Conservation (phyloP, 495 filamentous ascomycete genomes). For the Rostrohypoxylon terebratum region DNA sequence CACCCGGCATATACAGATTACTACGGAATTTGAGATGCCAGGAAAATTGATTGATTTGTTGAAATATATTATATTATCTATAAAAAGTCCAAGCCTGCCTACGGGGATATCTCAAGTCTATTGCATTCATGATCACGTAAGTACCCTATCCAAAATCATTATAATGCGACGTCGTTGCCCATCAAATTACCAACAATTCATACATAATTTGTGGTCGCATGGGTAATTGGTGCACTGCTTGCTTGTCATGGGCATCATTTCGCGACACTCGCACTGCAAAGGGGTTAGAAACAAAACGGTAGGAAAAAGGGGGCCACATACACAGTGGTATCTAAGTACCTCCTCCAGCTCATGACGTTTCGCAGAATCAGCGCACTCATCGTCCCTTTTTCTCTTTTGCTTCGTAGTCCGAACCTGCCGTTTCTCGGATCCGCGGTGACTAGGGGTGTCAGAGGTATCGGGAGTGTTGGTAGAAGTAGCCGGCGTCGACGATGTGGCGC, state of each 20-base stretch:
- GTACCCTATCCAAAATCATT: neutral
- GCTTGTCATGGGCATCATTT: conserved; percentile 35
- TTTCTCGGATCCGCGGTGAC: conserved; percentile 1
- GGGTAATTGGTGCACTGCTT: conserved; percentile 40
- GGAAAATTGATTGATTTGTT: neutral
- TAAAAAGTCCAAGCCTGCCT: conserved; percentile 6
- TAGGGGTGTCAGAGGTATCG: neutral
- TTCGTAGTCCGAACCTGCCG: conserved; percentile 11
- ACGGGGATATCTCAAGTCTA: neutral
- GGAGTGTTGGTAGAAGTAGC: conserved; percentile 6
- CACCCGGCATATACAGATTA: neutral
- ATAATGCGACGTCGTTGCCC: neutral
- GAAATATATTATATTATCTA: conserved; percentile 14
- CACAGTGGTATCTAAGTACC: conserved; percentile 24
- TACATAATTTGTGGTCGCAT: conserved; percentile 45
- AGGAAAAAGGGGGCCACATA: conserved; percentile 25
- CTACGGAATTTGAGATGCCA: neutral
- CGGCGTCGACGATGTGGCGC: conserved; percentile 2
- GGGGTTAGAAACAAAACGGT: conserved; percentile 24
- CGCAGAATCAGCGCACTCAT: conserved; percentile 5
- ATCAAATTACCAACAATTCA: conserved; percentile 25
- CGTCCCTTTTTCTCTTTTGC: conserved; percentile 47
- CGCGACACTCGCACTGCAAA: conserved; percentile 39
- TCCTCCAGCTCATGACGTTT: conserved; percentile 33
- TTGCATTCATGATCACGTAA: neutral